These are phyloP conservation scores for Angophora floribunda DNA, from an alignment of 345 rosid genomes.

Conservation along the genomic window DNA sequence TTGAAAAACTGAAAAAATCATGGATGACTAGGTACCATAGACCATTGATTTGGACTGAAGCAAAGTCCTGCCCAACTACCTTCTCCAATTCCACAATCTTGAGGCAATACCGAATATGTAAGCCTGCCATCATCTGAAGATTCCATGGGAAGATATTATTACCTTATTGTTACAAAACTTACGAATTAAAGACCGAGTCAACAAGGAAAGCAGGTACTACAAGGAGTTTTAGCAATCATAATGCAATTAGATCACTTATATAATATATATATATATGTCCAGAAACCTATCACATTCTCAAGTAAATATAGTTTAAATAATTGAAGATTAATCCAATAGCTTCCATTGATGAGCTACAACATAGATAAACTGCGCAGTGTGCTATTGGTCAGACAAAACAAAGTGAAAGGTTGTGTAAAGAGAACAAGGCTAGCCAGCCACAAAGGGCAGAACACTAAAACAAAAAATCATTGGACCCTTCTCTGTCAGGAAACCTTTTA, in stretches of 20 bases:
- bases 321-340: neutral
- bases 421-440: neutral
- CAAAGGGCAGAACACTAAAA: neutral
- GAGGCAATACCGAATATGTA: slow-evolving; percentile 54
- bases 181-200: neutral
- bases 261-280: neutral
- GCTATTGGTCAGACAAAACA: neutral
- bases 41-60: slow-evolving; percentile 62
- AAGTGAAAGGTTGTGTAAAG: neutral
- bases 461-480: neutral
- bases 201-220: neutral
- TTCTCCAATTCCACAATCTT: slow-evolving; percentile 64
- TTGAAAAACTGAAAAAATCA: neutral
- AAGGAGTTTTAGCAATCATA: neutral
- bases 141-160: neutral
- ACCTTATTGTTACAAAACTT: neutral
- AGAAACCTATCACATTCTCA: neutral
- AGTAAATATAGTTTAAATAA: neutral
- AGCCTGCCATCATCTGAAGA: slow-evolving; percentile 35
- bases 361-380: neutral
- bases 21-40: slow-evolving; percentile 26
- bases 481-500: neutral
- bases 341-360: neutral
- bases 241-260: neutral
- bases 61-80: slow-evolving; percentile 70